phyloP scores from a whole-genome alignment of 148 eudicot genomes.

The Heliamphora exappendiculata region DNA sequence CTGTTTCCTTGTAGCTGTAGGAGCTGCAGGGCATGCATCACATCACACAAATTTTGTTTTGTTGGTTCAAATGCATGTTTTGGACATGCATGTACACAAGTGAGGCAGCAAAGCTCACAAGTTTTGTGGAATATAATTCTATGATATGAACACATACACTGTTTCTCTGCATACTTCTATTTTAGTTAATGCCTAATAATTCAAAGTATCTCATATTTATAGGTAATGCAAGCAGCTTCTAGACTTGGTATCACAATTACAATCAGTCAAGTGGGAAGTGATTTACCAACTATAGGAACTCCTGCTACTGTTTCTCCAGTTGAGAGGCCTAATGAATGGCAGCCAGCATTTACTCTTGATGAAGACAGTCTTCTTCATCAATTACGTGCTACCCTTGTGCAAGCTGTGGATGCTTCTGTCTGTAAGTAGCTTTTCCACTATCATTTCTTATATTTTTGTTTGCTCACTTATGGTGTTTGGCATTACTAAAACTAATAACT shows the following conservation, averaged over 20 bases:
- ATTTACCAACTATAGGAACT: conserved; percentile 42
- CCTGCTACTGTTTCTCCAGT: conserved; percentile 40
- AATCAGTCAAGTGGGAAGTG: conserved; percentile 60
- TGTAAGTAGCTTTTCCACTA: conserved; percentile 28
- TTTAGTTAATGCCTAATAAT: neutral
- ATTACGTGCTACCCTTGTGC: conserved; percentile 66
- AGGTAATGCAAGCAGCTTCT: conserved; percentile 87
- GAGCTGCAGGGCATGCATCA: neutral
- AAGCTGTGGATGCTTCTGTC: conserved; percentile 62
- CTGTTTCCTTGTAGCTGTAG: neutral
- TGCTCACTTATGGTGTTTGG: no score
- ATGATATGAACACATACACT: no score
- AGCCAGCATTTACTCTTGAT: conserved; percentile 59
- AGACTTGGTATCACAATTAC: conserved; percentile 62
- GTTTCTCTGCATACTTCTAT: neutral
- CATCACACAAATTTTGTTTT: neutral
- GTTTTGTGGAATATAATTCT: neutral
- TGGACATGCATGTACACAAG: neutral
- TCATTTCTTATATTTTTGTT: neutral
- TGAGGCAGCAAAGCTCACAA: neutral
- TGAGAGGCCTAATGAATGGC: conserved; percentile 66
- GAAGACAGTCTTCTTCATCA: conserved; percentile 87
- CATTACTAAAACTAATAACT: no score
- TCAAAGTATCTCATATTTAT: conserved; percentile 10
- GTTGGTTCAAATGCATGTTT: neutral